These are phyloP conservation scores for Scortechinia acanthostroma DNA, from an alignment of 2,329 filamentous ascomycete genomes.

Conservation along the genomic window DNA sequence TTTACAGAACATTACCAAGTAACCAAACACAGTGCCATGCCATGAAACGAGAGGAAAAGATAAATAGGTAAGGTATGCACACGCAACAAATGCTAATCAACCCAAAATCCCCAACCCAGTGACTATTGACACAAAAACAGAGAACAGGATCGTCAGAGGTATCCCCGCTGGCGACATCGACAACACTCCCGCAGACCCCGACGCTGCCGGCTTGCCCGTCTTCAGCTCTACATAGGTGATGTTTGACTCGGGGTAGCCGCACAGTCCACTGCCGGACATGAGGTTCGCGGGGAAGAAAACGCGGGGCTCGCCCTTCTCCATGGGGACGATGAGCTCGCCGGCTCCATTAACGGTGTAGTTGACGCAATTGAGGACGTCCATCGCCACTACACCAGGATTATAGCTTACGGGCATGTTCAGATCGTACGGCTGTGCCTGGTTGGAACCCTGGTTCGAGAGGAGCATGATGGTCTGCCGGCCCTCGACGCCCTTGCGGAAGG, in stretches of 20 bases:
- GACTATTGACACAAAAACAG: no score
- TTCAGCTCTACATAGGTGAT: background rate
- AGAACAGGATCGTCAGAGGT: no score
- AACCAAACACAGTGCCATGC: no score
- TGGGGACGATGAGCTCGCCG: slow-evolving; percentile 9
- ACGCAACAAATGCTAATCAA: no score
- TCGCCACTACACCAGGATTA: slow-evolving; percentile 14
- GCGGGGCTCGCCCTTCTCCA: slow-evolving; percentile 11
- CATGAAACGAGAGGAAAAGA: no score
- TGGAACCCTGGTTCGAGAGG: slow-evolving; percentile 8
- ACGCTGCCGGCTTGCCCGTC: no score
- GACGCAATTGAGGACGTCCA: slow-evolving; percentile 25
- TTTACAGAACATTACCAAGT: no score
- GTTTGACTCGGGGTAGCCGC: slow-evolving; percentile 3
- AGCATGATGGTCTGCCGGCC: slow-evolving; percentile 24
- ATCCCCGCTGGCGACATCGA: no score
- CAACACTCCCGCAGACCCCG: no score
- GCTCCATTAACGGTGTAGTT: slow-evolving; percentile 9
- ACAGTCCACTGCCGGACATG: slow-evolving; percentile 12
- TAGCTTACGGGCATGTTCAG: slow-evolving; percentile 13
- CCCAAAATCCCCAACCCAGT: no score
- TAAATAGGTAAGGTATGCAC: no score
- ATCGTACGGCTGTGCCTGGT: slow-evolving; percentile 12
- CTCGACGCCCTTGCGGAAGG: slow-evolving; percentile 32
- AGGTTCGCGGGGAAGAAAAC: slow-evolving; percentile 12